A percentile compares a stretch with the other conserved stretches of the same genome.
These are phyloP conservation scores for Termitomyces sp. DNA, from an alignment of 768 basidiomycete genomes.

Conservation along the genomic window DNA sequence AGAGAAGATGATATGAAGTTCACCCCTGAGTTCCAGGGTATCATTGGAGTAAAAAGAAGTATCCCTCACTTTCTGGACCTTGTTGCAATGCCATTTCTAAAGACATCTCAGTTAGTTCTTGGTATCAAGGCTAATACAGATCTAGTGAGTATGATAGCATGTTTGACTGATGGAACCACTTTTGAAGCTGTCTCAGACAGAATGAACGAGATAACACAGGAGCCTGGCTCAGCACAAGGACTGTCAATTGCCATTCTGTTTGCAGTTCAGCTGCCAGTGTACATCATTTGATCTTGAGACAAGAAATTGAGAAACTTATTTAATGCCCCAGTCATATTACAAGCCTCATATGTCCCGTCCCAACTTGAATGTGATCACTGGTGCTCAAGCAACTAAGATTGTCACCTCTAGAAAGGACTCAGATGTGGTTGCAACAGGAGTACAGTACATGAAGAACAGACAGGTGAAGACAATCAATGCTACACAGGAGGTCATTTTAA, in stretches of 20 bases:
- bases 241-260: not conserved
- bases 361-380: conserved; percentile 6
- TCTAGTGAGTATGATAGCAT: not conserved
- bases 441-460: conserved; percentile 3
- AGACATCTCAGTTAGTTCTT: not conserved
- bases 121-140: not conserved
- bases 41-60: not conserved
- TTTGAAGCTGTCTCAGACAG: not conserved
- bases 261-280: not conserved
- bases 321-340: conserved; percentile 5
- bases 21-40: not conserved
- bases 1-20: not conserved
- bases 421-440: not conserved
- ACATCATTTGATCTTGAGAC: not conserved
- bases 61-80: not conserved
- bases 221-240: not conserved
- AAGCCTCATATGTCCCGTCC: conserved; percentile 1
- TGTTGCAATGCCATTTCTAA: not conserved
- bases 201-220: conserved; percentile 1
- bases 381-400: conserved; percentile 2
- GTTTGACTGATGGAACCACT: no score
- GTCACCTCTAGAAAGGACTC: not conserved
- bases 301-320: no score
- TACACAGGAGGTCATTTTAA: conserved; percentile 5
- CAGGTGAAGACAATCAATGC: not conserved